Evolutionary conservation across 208 protist species (phyloP), one percentile per base, ranked within the genome.

Genomic region (Crithidia acanthocephali): DNA sequence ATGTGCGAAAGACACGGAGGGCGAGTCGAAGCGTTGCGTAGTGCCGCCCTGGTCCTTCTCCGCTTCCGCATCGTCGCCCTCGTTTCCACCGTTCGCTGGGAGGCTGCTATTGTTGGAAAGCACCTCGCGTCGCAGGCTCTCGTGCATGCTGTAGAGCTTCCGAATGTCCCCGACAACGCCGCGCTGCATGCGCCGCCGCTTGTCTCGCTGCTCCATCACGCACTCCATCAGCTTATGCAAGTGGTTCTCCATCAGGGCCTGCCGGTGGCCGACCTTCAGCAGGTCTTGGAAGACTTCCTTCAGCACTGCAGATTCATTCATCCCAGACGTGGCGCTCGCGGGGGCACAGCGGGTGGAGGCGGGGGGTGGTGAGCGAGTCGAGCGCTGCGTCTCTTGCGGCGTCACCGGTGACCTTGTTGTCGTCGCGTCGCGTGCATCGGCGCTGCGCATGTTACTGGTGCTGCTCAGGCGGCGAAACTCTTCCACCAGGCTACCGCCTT

Each of bases 261-360:
- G 10, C 13, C 22, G 33, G 45, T 65, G 52, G 18, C 56, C 62
- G 16, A 51, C 32, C 25, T 44, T 42, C 11, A 66, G 33, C 20
- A 50, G 20, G 45, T 74, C 56, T 45, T 62, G 32, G 22, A 74
- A 74, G 20, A 74, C 20, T 23, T 74, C 68, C 20, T 16, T 25
- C 28, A 68, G 2, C 11, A 30, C 40, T 18, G 2, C 28, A 0
- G 11, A n/a, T 9, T 23, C 6, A 28, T 70, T 52, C 32, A 56
- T 59, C 47, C 42, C 25, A 5, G 64, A 35, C 1, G 52, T 15
- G 40, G 16, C 59, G 64, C 40, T 52, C 25, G 45, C 28, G 16
- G 32, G n/a, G 5, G 28, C 32, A 27, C 33, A 2, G 32, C 25
- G 50, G 23, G 37, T 42, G 13, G 28, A 58, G 33, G 53, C 53